Percentiles rank a stretch among this genome's conserved stretches.
phyloP scores from a whole-genome alignment of 2,329 filamentous ascomycete species.

The Calonectria henricotiae region DNA sequence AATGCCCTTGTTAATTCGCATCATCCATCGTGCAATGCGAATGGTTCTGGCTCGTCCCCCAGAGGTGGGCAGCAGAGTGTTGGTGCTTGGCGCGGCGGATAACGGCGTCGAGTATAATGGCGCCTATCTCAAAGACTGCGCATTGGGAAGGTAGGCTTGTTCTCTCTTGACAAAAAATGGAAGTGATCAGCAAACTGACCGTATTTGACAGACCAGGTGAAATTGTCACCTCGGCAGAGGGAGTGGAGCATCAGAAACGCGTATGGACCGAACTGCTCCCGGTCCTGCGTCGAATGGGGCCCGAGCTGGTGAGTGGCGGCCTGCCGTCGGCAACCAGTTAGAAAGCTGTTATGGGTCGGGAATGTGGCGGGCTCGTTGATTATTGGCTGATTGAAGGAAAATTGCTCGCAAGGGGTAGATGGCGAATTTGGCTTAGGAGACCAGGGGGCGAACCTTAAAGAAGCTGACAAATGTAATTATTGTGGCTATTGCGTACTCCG shows the following conservation, averaged over 20 bases:
- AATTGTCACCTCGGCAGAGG: slow-evolving; percentile 1
- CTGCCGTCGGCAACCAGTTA: background rate
- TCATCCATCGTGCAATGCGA: slow-evolving; percentile 2
- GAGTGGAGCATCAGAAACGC: slow-evolving; percentile 13
- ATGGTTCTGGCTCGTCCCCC: slow-evolving; percentile 4
- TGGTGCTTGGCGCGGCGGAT: slow-evolving; percentile 7
- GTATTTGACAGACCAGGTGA: slow-evolving; percentile 9
- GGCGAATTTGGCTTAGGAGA: background rate
- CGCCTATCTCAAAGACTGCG: slow-evolving; percentile 16
- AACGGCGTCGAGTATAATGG: background rate
- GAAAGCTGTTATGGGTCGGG: background rate
- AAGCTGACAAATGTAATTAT: background rate
- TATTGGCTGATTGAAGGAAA: background rate
- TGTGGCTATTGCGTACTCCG: background rate
- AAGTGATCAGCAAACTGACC: slow-evolving; percentile 18
- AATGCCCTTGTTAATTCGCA: slow-evolving; percentile 5
- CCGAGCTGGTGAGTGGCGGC: background rate
- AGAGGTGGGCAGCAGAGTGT: slow-evolving; percentile 9
- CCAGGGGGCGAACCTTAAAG: slow-evolving; percentile 4
- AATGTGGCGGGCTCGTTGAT: background rate
- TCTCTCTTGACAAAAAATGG: background rate
- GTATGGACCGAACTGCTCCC: slow-evolving; percentile 15
- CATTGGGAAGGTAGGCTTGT: slow-evolving; percentile 14
- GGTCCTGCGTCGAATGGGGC: slow-evolving; percentile 4
- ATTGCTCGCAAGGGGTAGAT: background rate